Base-by-base conservation (phyloP, 768 basidiomycete genomes). In the Tulasnella sp. region DNA sequence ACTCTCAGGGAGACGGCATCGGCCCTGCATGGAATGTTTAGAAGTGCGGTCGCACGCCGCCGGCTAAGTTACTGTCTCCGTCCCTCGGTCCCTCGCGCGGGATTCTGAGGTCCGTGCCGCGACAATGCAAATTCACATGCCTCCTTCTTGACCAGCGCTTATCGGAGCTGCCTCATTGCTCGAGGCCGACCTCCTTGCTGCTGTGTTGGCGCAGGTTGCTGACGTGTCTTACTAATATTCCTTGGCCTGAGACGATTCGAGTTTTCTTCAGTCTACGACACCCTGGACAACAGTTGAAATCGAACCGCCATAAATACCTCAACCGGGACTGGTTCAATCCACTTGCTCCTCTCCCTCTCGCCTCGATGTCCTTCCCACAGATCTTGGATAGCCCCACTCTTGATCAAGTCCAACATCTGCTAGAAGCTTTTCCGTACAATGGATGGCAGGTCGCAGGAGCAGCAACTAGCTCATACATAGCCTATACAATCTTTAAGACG, bases 261-360 rank as follows among this genome's bases (percentile, higher is more conserved):
- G 22, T 54, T 4, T 54, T 54, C 54, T n/a, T n/a, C 11, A 9
- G 54, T 8, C 22, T 9, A 54, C n/a, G 54, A 24, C 54, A n/a
- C 54, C n/a, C 4, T 54, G 12, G 5, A 54, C 24, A 22, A 24
- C 24, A 46, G 1, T 46, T 4, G 16, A 18, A 46, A 46, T 46
- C n/a, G 2, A 22, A 50, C 16, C 16, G 54, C n/a, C 54, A 54
- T n/a, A 54, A 54, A 54, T 7, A 54, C 24, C 24, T 5, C 54
- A n/a, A 54, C 24, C 7, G 8, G n/a, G 54, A 54, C 11, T n/a
- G 46, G 54, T 2, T 24, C 54, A n/a, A 54, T 6, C 54, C 8
- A n/a, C 22, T 54, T 54, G 54, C 18, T 37, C 64, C 12, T n/a
- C n/a, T 69, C 64, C 64, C 64, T 69, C 54, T 69, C 64, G 69